A percentile compares a stretch with the other conserved stretches of the same genome.
Conservation (phyloP, 164 flowering plant species). For the Magnolia officinalis region DNA sequence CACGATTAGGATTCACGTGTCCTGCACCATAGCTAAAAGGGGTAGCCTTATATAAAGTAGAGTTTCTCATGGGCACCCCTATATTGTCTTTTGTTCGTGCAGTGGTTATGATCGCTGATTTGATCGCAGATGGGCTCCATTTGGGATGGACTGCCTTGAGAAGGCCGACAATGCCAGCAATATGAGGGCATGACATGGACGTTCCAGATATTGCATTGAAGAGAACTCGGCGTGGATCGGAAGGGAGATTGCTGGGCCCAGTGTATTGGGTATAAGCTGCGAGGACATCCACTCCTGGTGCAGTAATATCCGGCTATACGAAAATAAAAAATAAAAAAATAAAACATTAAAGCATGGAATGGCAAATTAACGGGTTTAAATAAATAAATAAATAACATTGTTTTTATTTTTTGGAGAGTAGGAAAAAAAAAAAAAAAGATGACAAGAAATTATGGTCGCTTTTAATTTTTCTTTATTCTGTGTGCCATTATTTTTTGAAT, state of each 20-base stretch:
- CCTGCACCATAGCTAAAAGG: constrained; percentile 8
- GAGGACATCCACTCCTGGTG: not conserved
- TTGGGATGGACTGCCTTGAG: constrained; percentile 7
- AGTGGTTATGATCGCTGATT: constrained; percentile 2
- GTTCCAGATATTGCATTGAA: constrained; percentile 16
- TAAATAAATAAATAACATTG: too few relatives aligned
- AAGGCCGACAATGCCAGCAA: constrained; percentile 11
- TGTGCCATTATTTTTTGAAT: too few relatives aligned
- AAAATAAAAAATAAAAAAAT: too few relatives aligned
- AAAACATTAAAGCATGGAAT: too few relatives aligned
- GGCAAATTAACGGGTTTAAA: too few relatives aligned
- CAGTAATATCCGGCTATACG: not conserved
- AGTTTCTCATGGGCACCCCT: not conserved
- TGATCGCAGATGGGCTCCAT: too few relatives aligned
- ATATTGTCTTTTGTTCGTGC: not conserved
- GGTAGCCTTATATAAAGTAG: not conserved
- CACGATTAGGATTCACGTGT: constrained; percentile 3
- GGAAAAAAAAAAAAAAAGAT: too few relatives aligned
- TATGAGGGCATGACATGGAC: constrained; percentile 22
- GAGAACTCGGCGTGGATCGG: not conserved
- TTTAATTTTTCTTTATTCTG: too few relatives aligned
- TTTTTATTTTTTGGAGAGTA: too few relatives aligned
- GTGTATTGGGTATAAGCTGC: not conserved
- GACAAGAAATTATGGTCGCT: too few relatives aligned
- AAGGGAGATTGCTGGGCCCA: not conserved